Conservation (phyloP, 73 alveolate genomes). For the Paramecium caudatum region DNA sequence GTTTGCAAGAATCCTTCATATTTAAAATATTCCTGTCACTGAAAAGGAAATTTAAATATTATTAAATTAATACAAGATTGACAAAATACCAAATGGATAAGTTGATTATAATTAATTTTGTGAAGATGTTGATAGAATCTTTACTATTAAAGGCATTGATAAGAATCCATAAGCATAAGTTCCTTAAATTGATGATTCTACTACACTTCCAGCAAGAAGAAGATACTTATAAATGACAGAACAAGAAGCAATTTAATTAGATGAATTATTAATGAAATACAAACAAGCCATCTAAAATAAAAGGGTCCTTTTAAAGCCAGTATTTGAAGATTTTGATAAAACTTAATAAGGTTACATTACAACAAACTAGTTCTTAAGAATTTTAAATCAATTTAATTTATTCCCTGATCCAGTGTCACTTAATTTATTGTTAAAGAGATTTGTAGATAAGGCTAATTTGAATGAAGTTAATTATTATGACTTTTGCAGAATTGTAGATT, state of each 20-base stretch:
- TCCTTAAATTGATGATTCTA: slow-evolving; percentile 76
- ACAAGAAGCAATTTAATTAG: slow-evolving; percentile 79
- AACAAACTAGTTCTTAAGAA: slow-evolving; percentile 89
- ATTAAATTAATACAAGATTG: slow-evolving; percentile 78
- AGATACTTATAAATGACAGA: slow-evolving; percentile 82
- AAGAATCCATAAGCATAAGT: slow-evolving; percentile 86
- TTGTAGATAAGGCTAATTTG: slow-evolving; percentile 92
- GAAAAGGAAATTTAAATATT: slow-evolving; percentile 88
- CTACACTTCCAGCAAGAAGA: slow-evolving; percentile 85
- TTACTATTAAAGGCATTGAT: slow-evolving; percentile 86
- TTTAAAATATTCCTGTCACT: slow-evolving; percentile 87
- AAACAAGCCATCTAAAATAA: slow-evolving; percentile 80
- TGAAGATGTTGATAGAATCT: slow-evolving; percentile 85
- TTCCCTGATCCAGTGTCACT: slow-evolving; percentile 84
- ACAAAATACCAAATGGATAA: slow-evolving; percentile 79
- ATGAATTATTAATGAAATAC: slow-evolving; percentile 79
- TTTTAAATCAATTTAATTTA: slow-evolving; percentile 84
- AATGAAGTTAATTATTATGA: slow-evolving; percentile 95
- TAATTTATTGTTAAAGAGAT: slow-evolving; percentile 84
- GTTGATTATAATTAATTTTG: slow-evolving; percentile 87
- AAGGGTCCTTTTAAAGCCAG: slow-evolving; percentile 87
- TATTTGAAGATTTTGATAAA: slow-evolving; percentile 91
- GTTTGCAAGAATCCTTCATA: slow-evolving; percentile 87
- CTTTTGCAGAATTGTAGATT: slow-evolving; percentile 91
- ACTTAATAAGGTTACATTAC: slow-evolving; percentile 91